Evolutionary conservation across 257 asterid genomes (phyloP), one percentile per base, ranked within the genome.

Genomic region (Rubia yunnanensis): DNA sequence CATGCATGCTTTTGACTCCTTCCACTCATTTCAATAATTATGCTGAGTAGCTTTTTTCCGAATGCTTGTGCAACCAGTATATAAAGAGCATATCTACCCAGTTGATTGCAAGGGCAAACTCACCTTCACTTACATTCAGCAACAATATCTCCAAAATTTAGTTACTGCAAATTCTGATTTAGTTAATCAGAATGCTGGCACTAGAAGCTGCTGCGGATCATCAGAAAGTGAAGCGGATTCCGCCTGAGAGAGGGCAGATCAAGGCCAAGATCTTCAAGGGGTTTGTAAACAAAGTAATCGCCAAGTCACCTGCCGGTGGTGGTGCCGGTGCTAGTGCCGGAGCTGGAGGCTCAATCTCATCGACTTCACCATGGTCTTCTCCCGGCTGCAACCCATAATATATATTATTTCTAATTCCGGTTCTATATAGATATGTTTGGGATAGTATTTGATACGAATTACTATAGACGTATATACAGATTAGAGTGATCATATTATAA

Each of bases 191-290:
- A 44, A 44, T 44, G 52, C 20, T 44, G 1, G n/a, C 20, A 2
- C 20, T 44, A 15, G 50, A 44, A 44, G 52, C 20, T 44, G 22
- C 17, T 39, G 17, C 20, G 0, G 52, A 44, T 31, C 48, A 60
- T 15, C 48, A 18, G 13, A 27, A 8, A 27, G n/a, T 7, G 28
- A 24, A 20, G 15, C 26, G 20, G 11, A 61, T 57, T 5, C 85
- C 83, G 9, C 81, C 70, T 30, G 63, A 27, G 36, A 72, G 86
- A 67, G 84, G 84, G 15, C 70, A 72, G 63, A 66, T 81, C 70
- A 78, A 58, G 49, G 65, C 50, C 22, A 67, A n/a, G 28, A 78
- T 81, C 11, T 3, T 35, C 8, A 14, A 32, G 10, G 73, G 27
- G 1, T 24, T 36, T 1, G 68, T 66, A 63, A 70, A 70, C 60